Conservation (phyloP, 805 yeast species). For the Zygotorulaspora chibaensis region DNA sequence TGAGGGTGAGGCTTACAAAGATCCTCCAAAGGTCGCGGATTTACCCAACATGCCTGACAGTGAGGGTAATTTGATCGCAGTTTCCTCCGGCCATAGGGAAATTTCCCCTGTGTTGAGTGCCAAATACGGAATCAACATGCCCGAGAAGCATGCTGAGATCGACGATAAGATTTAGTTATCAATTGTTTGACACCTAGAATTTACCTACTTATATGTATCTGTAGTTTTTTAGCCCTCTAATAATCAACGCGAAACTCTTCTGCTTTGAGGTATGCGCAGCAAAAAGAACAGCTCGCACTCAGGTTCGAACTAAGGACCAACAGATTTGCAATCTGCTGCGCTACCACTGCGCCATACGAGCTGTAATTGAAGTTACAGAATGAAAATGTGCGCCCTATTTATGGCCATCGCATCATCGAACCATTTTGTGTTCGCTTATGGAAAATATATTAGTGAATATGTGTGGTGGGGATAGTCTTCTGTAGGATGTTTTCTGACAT, state of each 20-base stretch:
- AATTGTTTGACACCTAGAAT: slow-evolving; percentile 29
- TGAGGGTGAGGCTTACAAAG: slow-evolving; percentile 23
- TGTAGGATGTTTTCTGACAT: neutral
- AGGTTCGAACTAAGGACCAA: slow-evolving; percentile 97
- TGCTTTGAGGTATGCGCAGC: too few relatives aligned
- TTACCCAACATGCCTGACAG: slow-evolving; percentile 27
- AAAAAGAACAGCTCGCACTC: slow-evolving; percentile 73
- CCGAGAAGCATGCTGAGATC: slow-evolving; percentile 9
- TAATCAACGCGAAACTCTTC: neutral
- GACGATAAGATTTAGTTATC: slow-evolving; percentile 20
- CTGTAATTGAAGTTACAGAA: slow-evolving; percentile 21
- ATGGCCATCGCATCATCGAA: neutral
- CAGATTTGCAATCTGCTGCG: slow-evolving; percentile 99
- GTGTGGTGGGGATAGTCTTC: too few relatives aligned
- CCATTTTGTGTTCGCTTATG: neutral
- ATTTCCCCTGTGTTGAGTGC: slow-evolving; percentile 25
- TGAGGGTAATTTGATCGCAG: slow-evolving; percentile 25
- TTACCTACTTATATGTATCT: neutral
- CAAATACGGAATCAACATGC: slow-evolving; percentile 17
- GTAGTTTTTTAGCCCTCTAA: neutral
- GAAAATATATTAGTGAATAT: too few relatives aligned
- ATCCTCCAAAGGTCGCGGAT: slow-evolving; percentile 23
- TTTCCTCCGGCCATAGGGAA: slow-evolving; percentile 28
- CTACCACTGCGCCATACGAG: slow-evolving; percentile 96
- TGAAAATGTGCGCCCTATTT: too few relatives aligned